Conservation (phyloP, 345 rosid species). For the Eucalyptus marginata region DNA sequence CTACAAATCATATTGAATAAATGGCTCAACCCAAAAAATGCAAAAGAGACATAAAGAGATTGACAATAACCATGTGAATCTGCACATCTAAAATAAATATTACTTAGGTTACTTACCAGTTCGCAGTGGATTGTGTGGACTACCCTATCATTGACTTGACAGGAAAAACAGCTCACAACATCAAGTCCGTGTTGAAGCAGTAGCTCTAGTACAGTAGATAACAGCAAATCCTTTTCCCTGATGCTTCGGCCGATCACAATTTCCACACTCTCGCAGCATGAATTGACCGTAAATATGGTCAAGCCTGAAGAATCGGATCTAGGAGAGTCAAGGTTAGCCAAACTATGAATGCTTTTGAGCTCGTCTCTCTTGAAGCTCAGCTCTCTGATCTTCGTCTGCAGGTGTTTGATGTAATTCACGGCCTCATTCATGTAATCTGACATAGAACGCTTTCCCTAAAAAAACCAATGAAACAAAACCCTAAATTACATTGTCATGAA, state of each 20-base stretch:
- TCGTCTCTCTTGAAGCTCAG: slow-evolving; percentile 28
- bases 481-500: neutral
- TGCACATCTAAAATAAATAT: neutral
- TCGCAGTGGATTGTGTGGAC: slow-evolving; percentile 41
- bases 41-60: neutral
- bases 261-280: slow-evolving; percentile 33
- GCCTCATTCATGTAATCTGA: slow-evolving; percentile 71
- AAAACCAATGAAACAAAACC: slow-evolving; percentile 1
- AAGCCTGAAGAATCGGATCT: neutral
- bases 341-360: slow-evolving; percentile 12
- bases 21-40: neutral
- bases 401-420: slow-evolving; percentile 38
- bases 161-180: slow-evolving; percentile 35
- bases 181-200: slow-evolving; percentile 35
- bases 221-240: slow-evolving; percentile 9
- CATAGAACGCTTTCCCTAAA: slow-evolving; percentile 72
- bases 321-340: neutral
- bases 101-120: slow-evolving; percentile 10
- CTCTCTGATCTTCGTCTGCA: slow-evolving; percentile 28
- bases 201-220: slow-evolving; percentile 37
- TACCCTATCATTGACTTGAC: slow-evolving; percentile 27
- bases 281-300: slow-evolving; percentile 1
- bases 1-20: neutral
- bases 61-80: neutral
- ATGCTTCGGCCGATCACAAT: slow-evolving; percentile 17